Evolutionary conservation across 2,329 filamentous ascomycete species (phyloP), one percentile per base, ranked within the genome.

Genomic region (Colletotrichum siamense): DNA sequence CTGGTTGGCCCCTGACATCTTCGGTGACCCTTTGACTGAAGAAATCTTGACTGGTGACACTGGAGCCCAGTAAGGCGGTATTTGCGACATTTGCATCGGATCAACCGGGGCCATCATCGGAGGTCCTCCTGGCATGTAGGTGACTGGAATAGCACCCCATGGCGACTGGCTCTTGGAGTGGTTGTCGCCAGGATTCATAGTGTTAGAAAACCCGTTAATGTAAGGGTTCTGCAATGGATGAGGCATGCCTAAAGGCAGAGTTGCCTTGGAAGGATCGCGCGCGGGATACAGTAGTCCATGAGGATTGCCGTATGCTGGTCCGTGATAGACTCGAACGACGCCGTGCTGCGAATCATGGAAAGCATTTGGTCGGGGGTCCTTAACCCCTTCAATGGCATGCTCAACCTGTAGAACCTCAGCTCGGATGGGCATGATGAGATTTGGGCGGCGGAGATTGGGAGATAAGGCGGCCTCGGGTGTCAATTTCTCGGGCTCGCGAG

Each of bases 341-440:
- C 90, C 88, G 77, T 87, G 86, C 62, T 86, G 84, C n/a, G 84
- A 80, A 79, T 93, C 91, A 79, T 89, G 89, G 79, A 90, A 93
- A 57, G 91, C 90, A 79, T 93, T 93, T 15, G 91, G 91, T 3
- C 86, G 85, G 10, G 91, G 91, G 77, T 92, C 91, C 59, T 87
- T 83, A 5, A 85, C 83, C 2, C 82, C 84, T 78, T 92, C 90
- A 24, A 92, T 82, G 4, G 90, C 86, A 76, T 91, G 89, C 79
- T 93, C 91, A 3, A 91, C 86, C 69, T 91, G 87, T 39, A 92
- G 81, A 22, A 91, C 86, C 64, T 89, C 85, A 30, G 89, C 85
- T 30, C 86, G 85, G 55, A 87, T 83, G 4, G 89, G 88, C 78
- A 88, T 83, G 59, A 92, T 84, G 67, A 89, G 84, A 61, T 89